These are phyloP conservation scores for Thermothielavioides terrestris DNA, from an alignment of 495 filamentous ascomycete species.

Conservation along the genomic window DNA sequence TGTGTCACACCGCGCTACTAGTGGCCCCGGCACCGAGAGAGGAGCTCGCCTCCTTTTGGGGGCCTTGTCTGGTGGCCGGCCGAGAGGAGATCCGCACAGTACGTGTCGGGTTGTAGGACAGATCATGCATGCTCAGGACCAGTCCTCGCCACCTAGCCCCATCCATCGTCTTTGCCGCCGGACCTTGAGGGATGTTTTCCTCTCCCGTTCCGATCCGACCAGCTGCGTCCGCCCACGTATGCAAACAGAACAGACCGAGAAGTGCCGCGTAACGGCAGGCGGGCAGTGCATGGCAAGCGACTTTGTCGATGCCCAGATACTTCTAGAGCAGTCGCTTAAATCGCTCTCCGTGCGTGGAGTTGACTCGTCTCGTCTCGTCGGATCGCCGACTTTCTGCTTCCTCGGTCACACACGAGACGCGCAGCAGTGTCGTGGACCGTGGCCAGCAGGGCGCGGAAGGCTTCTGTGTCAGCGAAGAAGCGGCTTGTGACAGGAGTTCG, in stretches of 20 bases:
- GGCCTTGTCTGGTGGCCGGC: constrained; percentile 11
- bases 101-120: constrained; percentile 20
- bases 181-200: too few species aligned
- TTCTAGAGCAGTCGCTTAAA: background rate
- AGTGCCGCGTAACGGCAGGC: background rate
- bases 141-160: too few species aligned
- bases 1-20: background rate
- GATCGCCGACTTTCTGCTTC: background rate
- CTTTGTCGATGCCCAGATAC: too few species aligned
- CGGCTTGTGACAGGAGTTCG: constrained; percentile 15
- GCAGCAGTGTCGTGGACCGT: constrained; percentile 14
- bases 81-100: constrained; percentile 18
- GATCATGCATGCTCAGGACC: constrained; percentile 13
- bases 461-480: constrained; percentile 12
- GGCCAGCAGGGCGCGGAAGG: constrained; percentile 5
- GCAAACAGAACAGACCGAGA: background rate
- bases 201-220: background rate
- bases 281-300: background rate
- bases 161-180: constrained; percentile 1
- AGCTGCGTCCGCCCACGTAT: constrained; percentile 9
- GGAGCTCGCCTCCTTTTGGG: background rate
- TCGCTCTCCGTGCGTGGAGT: too few species aligned
- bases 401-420: constrained; percentile 15
- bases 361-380: background rate
- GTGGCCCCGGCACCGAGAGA: background rate